A percentile compares a stretch with the other conserved stretches of the same genome.
These are phyloP conservation scores for Naganishia sp. DNA, from an alignment of 1,284 basidiomycete species.

Conservation along the genomic window DNA sequence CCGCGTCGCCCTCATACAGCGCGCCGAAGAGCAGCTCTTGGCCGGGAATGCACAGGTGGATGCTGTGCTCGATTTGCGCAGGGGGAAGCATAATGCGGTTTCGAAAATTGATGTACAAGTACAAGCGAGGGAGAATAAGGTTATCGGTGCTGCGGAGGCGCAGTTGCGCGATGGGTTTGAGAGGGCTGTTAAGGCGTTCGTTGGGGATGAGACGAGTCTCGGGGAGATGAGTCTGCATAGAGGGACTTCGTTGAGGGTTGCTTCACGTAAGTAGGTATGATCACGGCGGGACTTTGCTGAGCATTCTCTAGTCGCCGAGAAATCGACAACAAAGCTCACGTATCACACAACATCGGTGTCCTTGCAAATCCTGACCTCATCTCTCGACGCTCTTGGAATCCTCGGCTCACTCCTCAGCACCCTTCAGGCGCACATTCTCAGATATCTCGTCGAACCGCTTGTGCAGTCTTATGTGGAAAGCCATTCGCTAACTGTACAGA, in stretches of 20 bases:
- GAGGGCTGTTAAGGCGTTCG: background rate
- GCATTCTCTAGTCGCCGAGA: background rate
- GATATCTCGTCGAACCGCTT: slow-evolving; percentile 23
- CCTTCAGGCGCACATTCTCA: slow-evolving; percentile 1
- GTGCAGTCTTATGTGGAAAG: slow-evolving; percentile 5
- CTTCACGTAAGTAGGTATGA: background rate
- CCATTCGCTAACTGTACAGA: background rate
- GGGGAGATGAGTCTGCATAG: background rate
- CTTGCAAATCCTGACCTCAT: background rate
- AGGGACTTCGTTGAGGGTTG: background rate
- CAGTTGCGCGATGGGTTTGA: slow-evolving; percentile 20
- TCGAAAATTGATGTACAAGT: background rate
- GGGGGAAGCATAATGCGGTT: background rate
- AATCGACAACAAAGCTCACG: background rate
- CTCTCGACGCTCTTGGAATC: slow-evolving; percentile 14
- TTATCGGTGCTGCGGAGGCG: slow-evolving; percentile 1
- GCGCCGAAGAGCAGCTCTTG: background rate
- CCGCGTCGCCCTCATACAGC: background rate
- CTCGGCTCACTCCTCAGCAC: slow-evolving; percentile 3
- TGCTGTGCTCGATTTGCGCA: slow-evolving; percentile 3
- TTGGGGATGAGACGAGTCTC: background rate
- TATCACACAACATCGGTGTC: slow-evolving; percentile 9
- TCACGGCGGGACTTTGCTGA: background rate
- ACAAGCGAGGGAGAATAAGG: background rate
- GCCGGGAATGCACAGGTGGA: background rate